Base-by-base conservation (phyloP, 148 eudicot genomes). In the Fagopyrum tataricum region DNA sequence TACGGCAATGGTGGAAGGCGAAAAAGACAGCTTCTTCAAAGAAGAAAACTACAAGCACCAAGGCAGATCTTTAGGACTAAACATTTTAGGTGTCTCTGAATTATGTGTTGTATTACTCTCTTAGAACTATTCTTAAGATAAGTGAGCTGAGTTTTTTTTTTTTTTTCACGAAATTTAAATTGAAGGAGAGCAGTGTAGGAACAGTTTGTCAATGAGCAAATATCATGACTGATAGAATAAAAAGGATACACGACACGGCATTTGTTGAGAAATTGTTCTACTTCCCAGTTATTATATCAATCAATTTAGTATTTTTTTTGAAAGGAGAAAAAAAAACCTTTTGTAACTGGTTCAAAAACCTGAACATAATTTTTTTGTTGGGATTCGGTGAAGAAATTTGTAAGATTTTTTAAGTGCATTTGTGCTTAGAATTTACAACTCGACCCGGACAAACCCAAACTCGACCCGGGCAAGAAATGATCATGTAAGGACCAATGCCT, bases 1-100 rank as follows among this genome's bases (percentile, higher is more conserved):
- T 89, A 55, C 78, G 73, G 44, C 51, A 79, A 72, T 91, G 96
- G 97, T 91, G 96, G 97, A 82, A 51, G 81, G 78, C 82, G 13
- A 85, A 74, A 67, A 86, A 71, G 51, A 72, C 72, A 42, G 81
- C 75, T 20, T 39, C 52, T 44, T 76, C 71, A n/a, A 85, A 82
- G 82, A 87, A 83, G 84, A 85, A 73, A 41, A 73, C 85, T 14
- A 80, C 86, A 70, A 78, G 80, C 75, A 79, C 81, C 74, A 89
- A 91, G 79, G 31, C 79, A 31, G 92, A 86, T 75, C 81, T 88
- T 7, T 86, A 88, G 83, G 55, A 70, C 17, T 61, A 31, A 26
- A 58, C 5, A 23, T 10, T 58, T 58, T 61, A 61, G n/a, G 40
- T 26, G 40, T 26, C 11, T 20, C 67, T 31, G 40, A 61, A 61